phyloP scores from a whole-genome alignment of 2,329 filamentous ascomycete species.

The Nigrospora oryzae region DNA sequence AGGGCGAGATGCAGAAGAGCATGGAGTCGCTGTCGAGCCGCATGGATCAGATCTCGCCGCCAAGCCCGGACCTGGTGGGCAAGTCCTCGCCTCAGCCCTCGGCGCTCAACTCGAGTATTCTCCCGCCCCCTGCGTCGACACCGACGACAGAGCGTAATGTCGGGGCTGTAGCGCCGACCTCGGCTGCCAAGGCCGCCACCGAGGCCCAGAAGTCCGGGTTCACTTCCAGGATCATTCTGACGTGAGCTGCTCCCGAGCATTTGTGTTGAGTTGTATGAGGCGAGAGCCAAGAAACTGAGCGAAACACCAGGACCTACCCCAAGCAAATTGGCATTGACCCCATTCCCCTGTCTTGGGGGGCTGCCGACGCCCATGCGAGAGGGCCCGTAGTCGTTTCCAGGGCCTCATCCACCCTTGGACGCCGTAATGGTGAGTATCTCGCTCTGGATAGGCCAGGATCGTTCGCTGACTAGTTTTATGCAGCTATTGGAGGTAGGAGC shows the following conservation, averaged over 20 bases:
- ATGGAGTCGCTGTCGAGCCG: slow-evolving; percentile 1
- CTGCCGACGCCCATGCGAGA: slow-evolving; percentile 62
- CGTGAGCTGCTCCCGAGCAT: slow-evolving; percentile 24
- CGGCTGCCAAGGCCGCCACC: slow-evolving; percentile 9
- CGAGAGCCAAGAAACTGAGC: slow-evolving; percentile 5
- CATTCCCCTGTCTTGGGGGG: slow-evolving; percentile 82
- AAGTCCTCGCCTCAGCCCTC: slow-evolving; percentile 9
- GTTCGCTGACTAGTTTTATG: slow-evolving; percentile 14
- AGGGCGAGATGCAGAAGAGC: slow-evolving; percentile 1
- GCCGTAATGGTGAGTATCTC: slow-evolving; percentile 61
- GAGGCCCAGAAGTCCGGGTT: slow-evolving; percentile 33
- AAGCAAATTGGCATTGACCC: slow-evolving; percentile 91
- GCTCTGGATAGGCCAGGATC: slow-evolving; percentile 3
- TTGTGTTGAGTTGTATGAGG: background rate
- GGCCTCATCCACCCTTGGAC: slow-evolving; percentile 64
- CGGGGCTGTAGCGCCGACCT: background rate
- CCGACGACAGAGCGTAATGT: slow-evolving; percentile 2
- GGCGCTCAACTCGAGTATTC: background rate
- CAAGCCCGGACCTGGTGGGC: background rate
- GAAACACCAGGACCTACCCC: slow-evolving; percentile 62
- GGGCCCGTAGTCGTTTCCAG: slow-evolving; percentile 86
- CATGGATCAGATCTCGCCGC: slow-evolving; percentile 1
- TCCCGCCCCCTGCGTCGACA: slow-evolving; percentile 2
- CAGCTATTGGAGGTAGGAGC: slow-evolving; percentile 49
- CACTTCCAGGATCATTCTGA: slow-evolving; percentile 47